Evolutionary conservation across 129 eudicot genomes (phyloP).

Genomic region (Pulicaria dysenterica): DNA sequence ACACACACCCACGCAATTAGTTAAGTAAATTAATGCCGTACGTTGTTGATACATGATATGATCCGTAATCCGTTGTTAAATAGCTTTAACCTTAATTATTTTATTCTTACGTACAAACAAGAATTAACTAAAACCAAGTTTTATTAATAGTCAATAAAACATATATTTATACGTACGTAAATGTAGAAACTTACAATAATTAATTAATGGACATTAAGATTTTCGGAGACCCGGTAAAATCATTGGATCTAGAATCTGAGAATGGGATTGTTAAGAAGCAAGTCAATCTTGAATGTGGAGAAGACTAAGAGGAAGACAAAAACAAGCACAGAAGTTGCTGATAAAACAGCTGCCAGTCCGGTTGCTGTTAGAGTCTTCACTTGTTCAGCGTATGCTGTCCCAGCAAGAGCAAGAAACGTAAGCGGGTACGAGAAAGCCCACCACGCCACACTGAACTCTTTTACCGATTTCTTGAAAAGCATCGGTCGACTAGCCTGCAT

Average conservation of each 20-base stretch:
- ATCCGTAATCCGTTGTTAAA: too few relatives aligned
- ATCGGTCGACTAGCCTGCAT: conserved; percentile 56
- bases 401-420: conserved; percentile 66
- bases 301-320: conserved; percentile 44
- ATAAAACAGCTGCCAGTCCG: conserved; percentile 44
- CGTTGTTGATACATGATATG: too few relatives aligned
- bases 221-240: conserved; percentile 1
- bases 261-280: conserved; percentile 36
- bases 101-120: too few relatives aligned
- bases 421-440: conserved; percentile 84
- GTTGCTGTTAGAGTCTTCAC: conserved; percentile 46
- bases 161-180: neutral
- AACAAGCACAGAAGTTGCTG: conserved; percentile 57
- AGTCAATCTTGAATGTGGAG: conserved; percentile 58
- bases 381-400: conserved; percentile 61
- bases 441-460: conserved; percentile 68
- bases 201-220: neutral
- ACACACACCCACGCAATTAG: too few relatives aligned
- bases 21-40: too few relatives aligned
- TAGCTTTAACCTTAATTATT: too few relatives aligned
- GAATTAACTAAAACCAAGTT: too few relatives aligned
- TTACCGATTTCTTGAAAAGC: conserved; percentile 74
- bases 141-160: too few relatives aligned
- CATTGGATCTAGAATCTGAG: conserved; percentile 21
- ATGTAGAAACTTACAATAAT: neutral